Base-by-base conservation (phyloP, 2,329 filamentous ascomycete genomes). In the Trichoderma sp. region DNA sequence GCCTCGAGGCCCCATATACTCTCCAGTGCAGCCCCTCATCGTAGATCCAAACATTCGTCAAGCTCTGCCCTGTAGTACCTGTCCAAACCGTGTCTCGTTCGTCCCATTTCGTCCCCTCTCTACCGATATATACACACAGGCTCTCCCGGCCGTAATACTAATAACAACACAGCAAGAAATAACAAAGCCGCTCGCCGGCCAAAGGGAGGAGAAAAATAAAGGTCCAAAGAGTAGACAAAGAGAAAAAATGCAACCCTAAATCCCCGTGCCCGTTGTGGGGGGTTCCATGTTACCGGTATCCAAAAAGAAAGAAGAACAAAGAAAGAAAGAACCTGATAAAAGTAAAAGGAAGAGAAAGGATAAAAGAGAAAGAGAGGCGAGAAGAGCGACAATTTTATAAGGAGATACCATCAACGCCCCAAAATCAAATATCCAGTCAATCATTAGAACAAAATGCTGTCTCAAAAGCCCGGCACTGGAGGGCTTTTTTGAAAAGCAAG, bases 241-340 rank as follows among this genome's bases (percentile, higher is more conserved):
- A 33, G 16, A 33, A 68, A 24, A 68, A n/a, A 27, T 21, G 60
- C n/a, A 75, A 75, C 71, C 71, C 75, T 72, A 60, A 50, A 38
- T 62, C 31, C 66, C 75, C 56, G n/a, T 60, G 66, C 50, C 50
- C 75, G 74, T 75, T 75, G 71, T 71, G 71, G 65, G 65, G 66
- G 53, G 35, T 68, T 69, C 69, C 64, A 60, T 45, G 64, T 74
- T 29, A 65, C 63, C 63, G 45, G 33, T 73, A 65, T 71, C 75
- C 75, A 74, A 76, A n/a, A 6, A 60, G 11, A 29, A 75, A 27
- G 29, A 50, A 35, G 11, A 29, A 45, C 2, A 35, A 33, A n/a
- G 8, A 64, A 64, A n/a, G 3, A 27, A 41, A 21, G 27, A 31
- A 12, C 41, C 41, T 45, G 41, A 18, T 29, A 21, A 4, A 21